Percentiles rank a stretch among this genome's conserved stretches.
phyloP scores from a whole-genome alignment of 371 early-diverging fungal species.

The Mortierella sp. region DNA sequence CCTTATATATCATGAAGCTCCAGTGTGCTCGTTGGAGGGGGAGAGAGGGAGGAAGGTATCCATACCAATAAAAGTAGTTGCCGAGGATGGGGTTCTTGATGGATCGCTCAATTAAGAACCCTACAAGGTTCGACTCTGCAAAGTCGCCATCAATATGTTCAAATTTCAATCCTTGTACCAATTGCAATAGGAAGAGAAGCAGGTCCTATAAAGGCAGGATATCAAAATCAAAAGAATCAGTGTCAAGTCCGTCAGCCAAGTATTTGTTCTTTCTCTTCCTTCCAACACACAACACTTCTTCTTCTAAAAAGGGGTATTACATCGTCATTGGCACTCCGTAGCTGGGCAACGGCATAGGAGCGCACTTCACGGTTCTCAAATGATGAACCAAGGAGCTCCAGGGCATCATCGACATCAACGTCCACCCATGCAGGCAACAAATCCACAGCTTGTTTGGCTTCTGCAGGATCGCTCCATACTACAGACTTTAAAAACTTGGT shows the following conservation, averaged over 20 bases:
- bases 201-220: constrained; percentile 71
- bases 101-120: constrained; percentile 89
- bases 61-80: constrained; percentile 91
- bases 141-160: constrained; percentile 66
- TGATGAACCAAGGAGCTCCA: constrained; percentile 92
- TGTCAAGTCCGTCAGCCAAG: background rate
- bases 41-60: too few species aligned
- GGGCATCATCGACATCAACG: constrained; percentile 93
- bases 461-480: constrained; percentile 93
- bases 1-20: background rate
- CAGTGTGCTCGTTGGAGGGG: too few species aligned
- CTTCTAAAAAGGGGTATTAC: constrained; percentile 53
- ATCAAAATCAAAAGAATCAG: background rate
- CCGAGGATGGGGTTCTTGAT: constrained; percentile 84
- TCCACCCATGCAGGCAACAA: constrained; percentile 89
- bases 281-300: background rate
- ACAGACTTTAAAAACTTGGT: constrained; percentile 97
- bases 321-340: constrained; percentile 92
- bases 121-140: constrained; percentile 81
- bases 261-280: background rate
- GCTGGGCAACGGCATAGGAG: constrained; percentile 88
- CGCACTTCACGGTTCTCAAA: constrained; percentile 87
- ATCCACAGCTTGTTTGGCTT: constrained; percentile 91
- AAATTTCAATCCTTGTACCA: constrained; percentile 98
- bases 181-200: constrained; percentile 89